phyloP scores from a whole-genome alignment of 495 filamentous ascomycete species.

The Evansstolkia leycettana region DNA sequence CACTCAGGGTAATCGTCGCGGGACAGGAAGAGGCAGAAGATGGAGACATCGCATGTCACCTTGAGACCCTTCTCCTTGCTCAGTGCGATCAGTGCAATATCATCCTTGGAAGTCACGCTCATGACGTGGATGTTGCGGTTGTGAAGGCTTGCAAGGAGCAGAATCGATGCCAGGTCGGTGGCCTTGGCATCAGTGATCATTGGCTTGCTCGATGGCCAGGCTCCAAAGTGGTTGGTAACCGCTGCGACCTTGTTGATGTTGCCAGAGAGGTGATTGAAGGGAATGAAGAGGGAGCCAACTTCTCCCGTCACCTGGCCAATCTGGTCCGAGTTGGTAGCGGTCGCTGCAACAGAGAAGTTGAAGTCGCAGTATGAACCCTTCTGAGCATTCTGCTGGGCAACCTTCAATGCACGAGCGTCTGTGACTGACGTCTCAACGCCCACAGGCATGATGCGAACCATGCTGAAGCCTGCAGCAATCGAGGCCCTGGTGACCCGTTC shows the following conservation, averaged over 20 bases:
- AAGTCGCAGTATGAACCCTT: constrained; percentile 62
- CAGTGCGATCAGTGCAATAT: constrained; percentile 67
- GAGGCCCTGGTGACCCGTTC: constrained; percentile 61
- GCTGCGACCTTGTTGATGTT: constrained; percentile 82
- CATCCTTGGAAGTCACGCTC: constrained; percentile 70
- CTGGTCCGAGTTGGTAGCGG: constrained; percentile 63
- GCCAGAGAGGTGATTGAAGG: constrained; percentile 75
- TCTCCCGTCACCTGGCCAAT: constrained; percentile 60
- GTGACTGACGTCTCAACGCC: constrained; percentile 62
- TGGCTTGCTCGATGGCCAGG: constrained; percentile 72
- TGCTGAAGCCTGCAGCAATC: constrained; percentile 66
- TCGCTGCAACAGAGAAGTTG: constrained; percentile 77
- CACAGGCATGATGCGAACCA: constrained; percentile 74
- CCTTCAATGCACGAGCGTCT: constrained; percentile 57
- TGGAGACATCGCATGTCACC: constrained; percentile 75
- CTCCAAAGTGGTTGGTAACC: constrained; percentile 68
- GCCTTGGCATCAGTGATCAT: constrained; percentile 80
- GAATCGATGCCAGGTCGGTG: constrained; percentile 68
- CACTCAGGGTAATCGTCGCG: constrained; percentile 63
- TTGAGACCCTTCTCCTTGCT: constrained; percentile 74
- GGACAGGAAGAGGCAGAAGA: constrained; percentile 71
- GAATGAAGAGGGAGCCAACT: constrained; percentile 76
- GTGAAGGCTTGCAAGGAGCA: constrained; percentile 72
- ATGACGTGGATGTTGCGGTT: constrained; percentile 76
- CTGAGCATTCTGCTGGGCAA: constrained; percentile 65